phyloP scores from a whole-genome alignment of 768 basidiomycete genomes.

The Ramaria sp. region DNA sequence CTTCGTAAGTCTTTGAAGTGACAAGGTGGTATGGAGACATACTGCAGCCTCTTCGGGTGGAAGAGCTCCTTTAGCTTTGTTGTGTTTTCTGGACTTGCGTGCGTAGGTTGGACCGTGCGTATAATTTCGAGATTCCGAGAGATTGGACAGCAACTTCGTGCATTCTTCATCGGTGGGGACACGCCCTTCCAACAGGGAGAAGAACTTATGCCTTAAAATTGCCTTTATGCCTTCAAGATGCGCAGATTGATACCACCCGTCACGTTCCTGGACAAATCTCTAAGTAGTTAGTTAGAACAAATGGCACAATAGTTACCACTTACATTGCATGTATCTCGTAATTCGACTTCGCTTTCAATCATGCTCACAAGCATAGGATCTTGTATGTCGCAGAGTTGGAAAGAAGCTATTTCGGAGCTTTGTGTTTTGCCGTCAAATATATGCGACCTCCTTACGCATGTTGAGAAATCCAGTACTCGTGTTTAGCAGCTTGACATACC shows the following conservation, averaged over 20 bases:
- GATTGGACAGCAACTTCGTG: slow-evolving; percentile 42
- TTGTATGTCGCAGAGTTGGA: slow-evolving; percentile 86
- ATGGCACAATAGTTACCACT: slow-evolving; percentile 18
- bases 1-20: background rate
- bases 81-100: slow-evolving; percentile 62
- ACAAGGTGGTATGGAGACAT: slow-evolving; percentile 18
- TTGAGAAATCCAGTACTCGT: background rate
- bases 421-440: slow-evolving; percentile 80
- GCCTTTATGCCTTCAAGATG: slow-evolving; percentile 77
- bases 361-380: slow-evolving; percentile 77
- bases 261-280: slow-evolving; percentile 46
- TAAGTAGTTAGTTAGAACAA: background rate
- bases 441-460: slow-evolving; percentile 43
- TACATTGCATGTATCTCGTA: slow-evolving; percentile 68
- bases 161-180: slow-evolving; percentile 67
- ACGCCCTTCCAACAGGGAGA: slow-evolving; percentile 63
- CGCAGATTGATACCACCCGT: slow-evolving; percentile 80
- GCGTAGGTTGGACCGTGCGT: background rate
- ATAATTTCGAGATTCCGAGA: slow-evolving; percentile 24
- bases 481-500: background rate
- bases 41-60: slow-evolving; percentile 79
- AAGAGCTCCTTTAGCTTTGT: slow-evolving; percentile 81
- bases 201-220: slow-evolving; percentile 79
- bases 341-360: slow-evolving; percentile 62
- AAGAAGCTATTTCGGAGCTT: slow-evolving; percentile 81